Evolutionary conservation across 768 basidiomycete species (phyloP), one percentile per base, ranked within the genome.

Genomic region (Suillus clintonianus): DNA sequence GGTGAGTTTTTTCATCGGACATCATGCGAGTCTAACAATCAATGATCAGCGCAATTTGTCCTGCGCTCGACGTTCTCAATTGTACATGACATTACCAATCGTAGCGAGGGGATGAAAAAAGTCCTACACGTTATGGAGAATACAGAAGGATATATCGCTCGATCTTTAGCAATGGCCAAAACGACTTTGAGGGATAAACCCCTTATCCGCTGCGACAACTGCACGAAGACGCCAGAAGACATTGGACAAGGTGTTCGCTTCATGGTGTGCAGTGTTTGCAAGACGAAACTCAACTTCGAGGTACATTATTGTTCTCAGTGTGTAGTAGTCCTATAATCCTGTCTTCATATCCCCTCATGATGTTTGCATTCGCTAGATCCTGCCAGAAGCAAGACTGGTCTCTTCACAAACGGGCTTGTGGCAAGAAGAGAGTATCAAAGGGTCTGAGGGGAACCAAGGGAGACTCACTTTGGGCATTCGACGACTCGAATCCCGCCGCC

Each of bases 201-300:
- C 19, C 30, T 65, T 34, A 62, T 68, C 13, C 69, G 69, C 59
- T 69, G 68, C 56, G 62, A 69, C 41, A 64, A 66, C 50, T 70
- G 69, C 62, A 67, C 63, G 19, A 67, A 63, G 48, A 69, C 41
- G 27, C 64, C 64, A n/a, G 64, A 60, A 22, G 69, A 70, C 22
- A 62, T 68, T 47, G 66, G 65, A 5, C 54, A 42, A 13, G 48
- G 61, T 51, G n/a, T 37, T 17, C 66, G 66, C 24, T 71, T 68
- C 58, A 70, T 68, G 69, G n/a, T 68, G 47, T 71, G 70, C 62
- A 64, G 70, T 22, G 41, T 42, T 27, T 70, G 69, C 58, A 71
- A 69, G 50, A 1, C 61, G 30, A 69, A 70, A 50, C 64, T 69
- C 6, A 37, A 62, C 17, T 69, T 71, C 37, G 24, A 41, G 15